Base-by-base conservation (phyloP, 2,329 filamentous ascomycete species). In the Lasiodiplodia gonubiensis region DNA sequence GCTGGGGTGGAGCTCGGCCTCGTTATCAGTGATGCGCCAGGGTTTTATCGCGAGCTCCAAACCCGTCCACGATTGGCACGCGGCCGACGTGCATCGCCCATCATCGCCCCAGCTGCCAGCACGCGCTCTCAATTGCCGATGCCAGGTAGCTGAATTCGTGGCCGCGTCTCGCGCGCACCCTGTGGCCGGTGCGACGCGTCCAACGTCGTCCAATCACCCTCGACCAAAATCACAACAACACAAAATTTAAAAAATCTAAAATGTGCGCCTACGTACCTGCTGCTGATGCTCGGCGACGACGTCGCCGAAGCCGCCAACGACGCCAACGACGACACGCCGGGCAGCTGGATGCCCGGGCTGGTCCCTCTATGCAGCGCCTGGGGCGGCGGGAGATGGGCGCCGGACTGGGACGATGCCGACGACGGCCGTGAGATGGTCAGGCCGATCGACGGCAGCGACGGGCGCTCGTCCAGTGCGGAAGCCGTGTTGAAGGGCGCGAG, bases 301-400 rank as follows among this genome's bases (percentile, higher is more conserved):
- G 85, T 59, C 52, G 55, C 82, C 52, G 85, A 53, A 5, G 55
- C 82, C 42, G 85, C 85, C 27, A 88, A 80, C 66, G 86, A 87
- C 52, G 88, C 87, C 72, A 90, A 80, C 48, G 86, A 83, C 63
- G 86, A 86, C 64, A 90, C 77, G 27, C 85, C 86, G 27, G 87
- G 87, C 60, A 89, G 78, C 76, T 82, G 79, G 74, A 78, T 78
- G 42, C 74, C 74, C 25, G 72, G 72, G 78, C 78, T 78, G 78
- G 59, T 59, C 63, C 77, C 78, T 68, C 77, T 77, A 71, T 77
- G 77, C 67, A 75, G 73, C 69, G 77, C 77, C 67, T 76, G 49
- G 30, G 65, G 54, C 33, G 55, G 39, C 21, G 65, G 48, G 2
- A 57, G 49, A 35, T 83, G 48, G 18, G 54, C 59, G 25, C 66